A percentile compares a stretch with the other conserved stretches of the same genome.
Evolutionary conservation across 2,329 filamentous ascomycete genomes (phyloP).

Genomic region (Coccinonectria pachysandricola): DNA sequence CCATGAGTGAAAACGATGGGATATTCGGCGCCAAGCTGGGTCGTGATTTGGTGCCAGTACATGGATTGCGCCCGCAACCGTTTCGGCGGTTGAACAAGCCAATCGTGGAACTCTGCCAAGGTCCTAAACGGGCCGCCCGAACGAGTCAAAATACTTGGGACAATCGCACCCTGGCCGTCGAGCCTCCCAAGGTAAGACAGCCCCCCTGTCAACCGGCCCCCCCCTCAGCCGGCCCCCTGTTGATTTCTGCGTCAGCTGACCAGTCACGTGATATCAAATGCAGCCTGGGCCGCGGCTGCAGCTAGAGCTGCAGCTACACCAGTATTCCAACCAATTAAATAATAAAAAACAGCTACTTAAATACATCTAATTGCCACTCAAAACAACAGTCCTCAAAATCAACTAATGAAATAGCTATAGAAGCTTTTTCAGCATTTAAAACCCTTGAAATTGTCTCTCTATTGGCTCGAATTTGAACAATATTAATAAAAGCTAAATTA

Average conservation of each 20-base stretch:
- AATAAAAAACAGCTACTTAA: background rate
- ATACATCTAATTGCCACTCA: background rate
- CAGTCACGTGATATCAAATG: background rate
- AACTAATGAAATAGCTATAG: background rate
- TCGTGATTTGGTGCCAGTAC: slow-evolving; percentile 16
- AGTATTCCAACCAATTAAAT: background rate
- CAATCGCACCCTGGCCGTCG: slow-evolving; percentile 12
- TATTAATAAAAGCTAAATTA: background rate
- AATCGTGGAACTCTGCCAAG: slow-evolving; percentile 11
- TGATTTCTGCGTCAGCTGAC: background rate
- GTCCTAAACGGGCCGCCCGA: slow-evolving; percentile 13
- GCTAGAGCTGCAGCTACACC: background rate
- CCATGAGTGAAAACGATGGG: slow-evolving; percentile 10
- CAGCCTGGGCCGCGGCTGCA: background rate
- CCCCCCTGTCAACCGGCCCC: background rate
- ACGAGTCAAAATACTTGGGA: slow-evolving; percentile 14
- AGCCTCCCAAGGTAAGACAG: slow-evolving; percentile 10
- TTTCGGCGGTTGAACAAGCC: slow-evolving; percentile 13
- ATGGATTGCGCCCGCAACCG: slow-evolving; percentile 7
- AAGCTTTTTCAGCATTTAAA: background rate
- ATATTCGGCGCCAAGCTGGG: slow-evolving; percentile 9
- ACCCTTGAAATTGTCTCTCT: background rate
- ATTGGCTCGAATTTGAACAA: background rate
- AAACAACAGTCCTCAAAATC: background rate
- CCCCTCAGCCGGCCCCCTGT: background rate